Conservation (phyloP, 148 eudicot species). For the Fagopyrum homotropicum region DNA sequence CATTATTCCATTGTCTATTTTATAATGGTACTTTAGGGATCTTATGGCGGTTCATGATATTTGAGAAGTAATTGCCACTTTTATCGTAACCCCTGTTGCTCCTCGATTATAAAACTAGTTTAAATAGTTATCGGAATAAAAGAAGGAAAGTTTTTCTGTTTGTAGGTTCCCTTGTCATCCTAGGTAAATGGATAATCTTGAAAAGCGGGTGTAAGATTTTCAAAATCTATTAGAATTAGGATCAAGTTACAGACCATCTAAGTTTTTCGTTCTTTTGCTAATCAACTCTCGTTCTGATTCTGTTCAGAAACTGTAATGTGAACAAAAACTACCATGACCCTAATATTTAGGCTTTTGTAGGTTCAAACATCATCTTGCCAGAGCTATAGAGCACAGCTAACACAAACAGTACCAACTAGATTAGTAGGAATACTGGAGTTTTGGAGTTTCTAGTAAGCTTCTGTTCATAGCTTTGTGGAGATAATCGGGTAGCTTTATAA, state of each 20-base stretch:
- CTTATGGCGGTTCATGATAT: neutral
- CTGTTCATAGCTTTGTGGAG: too few relatives aligned
- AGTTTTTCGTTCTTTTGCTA: neutral
- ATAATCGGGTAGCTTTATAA: too few relatives aligned
- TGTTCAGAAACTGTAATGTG: neutral
- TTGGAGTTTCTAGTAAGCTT: too few relatives aligned
- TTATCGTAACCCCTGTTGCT: neutral
- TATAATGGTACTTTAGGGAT: neutral
- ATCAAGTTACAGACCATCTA: neutral
- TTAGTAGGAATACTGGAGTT: too few relatives aligned
- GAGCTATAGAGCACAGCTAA: too few relatives aligned
- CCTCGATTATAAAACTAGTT: neutral
- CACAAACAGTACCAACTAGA: too few relatives aligned
- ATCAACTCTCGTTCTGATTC: too few relatives aligned
- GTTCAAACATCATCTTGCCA: too few relatives aligned
- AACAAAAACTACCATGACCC: neutral
- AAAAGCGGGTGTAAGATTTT: neutral
- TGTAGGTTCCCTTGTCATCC: neutral
- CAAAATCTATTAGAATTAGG: neutral
- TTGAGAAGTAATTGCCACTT: neutral
- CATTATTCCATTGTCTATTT: neutral
- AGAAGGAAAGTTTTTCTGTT: neutral
- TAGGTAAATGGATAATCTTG: neutral
- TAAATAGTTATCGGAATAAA: neutral
- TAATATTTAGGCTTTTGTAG: neutral